Conservation (phyloP, 345 rosid species). For the Eucalyptus cloeziana region DNA sequence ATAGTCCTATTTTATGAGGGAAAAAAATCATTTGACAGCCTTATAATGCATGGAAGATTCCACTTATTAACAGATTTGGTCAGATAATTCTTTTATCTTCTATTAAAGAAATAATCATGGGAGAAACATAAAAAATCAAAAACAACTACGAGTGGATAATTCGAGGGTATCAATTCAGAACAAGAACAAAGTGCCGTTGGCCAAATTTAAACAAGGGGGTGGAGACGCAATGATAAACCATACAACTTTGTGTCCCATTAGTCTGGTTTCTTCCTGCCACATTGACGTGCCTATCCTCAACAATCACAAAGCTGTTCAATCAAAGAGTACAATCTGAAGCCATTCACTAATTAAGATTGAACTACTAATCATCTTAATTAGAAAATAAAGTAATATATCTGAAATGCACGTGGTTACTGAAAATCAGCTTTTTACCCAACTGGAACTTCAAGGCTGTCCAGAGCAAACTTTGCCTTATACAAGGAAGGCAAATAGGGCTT, state of each 20-base stretch:
- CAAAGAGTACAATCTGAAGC: not conserved
- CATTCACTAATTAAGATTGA: not conserved
- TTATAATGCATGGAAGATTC: no score
- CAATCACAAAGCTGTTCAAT: slow-evolving; percentile 19
- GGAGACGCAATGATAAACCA: not conserved
- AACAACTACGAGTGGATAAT: not conserved
- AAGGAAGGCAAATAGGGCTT: no score
- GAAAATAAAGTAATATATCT: not conserved
- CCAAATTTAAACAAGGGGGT: not conserved
- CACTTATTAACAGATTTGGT: not conserved
- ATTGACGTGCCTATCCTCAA: slow-evolving; percentile 23
- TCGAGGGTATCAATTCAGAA: not conserved
- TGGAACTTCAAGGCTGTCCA: slow-evolving; percentile 70
- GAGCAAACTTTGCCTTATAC: no score
- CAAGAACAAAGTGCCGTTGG: not conserved
- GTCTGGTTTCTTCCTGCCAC: slow-evolving; percentile 38
- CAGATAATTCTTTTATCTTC: not conserved
- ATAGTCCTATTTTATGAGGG: not conserved
- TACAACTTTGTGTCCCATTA: slow-evolving; percentile 23
- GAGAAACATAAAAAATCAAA: not conserved
- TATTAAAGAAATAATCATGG: not conserved
- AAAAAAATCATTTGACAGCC: not conserved
- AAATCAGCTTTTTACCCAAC: slow-evolving; percentile 39
- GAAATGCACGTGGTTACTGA: not conserved
- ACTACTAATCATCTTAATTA: no score